A percentile compares a stretch with the other conserved stretches of the same genome.
These are phyloP conservation scores for Rutstroemia sp. DNA, from an alignment of 2,329 filamentous ascomycete species.

Conservation along the genomic window DNA sequence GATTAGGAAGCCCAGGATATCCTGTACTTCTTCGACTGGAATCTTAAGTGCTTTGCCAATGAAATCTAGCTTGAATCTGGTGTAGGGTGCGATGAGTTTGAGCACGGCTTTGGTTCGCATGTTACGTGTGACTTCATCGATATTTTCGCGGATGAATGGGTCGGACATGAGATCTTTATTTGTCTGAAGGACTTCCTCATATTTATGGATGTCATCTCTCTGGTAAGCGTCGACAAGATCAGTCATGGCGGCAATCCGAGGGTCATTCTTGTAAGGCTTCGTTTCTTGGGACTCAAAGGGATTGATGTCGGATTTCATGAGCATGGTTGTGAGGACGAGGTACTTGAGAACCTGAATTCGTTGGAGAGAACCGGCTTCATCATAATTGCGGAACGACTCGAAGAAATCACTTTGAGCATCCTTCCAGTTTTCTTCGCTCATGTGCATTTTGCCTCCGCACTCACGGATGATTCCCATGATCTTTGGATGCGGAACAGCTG, in stretches of 20 bases:
- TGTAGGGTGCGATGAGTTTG: slow-evolving; percentile 91
- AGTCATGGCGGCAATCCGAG: slow-evolving; percentile 93
- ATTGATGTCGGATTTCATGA: slow-evolving; percentile 98
- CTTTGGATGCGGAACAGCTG: slow-evolving; percentile 96
- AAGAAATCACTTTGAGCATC: slow-evolving; percentile 97
- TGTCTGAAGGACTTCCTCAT: slow-evolving; percentile 78
- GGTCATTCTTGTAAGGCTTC: slow-evolving; percentile 94
- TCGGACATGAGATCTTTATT: slow-evolving; percentile 88
- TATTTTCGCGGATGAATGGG: slow-evolving; percentile 96
- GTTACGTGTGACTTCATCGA: slow-evolving; percentile 95
- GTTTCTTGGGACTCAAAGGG: slow-evolving; percentile 98
- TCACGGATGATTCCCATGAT: slow-evolving; percentile 99
- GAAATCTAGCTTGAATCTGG: slow-evolving; percentile 79
- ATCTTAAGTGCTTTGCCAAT: slow-evolving; percentile 87
- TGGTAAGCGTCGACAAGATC: slow-evolving; percentile 96
- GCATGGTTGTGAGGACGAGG: slow-evolving; percentile 90
- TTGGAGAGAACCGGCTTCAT: slow-evolving; percentile 93
- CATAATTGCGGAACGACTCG: slow-evolving; percentile 97
- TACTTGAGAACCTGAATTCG: slow-evolving; percentile 97
- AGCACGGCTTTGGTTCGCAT: slow-evolving; percentile 95
- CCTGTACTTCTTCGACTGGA: slow-evolving; percentile 76
- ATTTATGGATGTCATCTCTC: slow-evolving; percentile 84
- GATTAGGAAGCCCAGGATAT: slow-evolving; percentile 92
- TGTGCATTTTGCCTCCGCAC: slow-evolving; percentile 99
- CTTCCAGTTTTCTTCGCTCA: slow-evolving; percentile 99